Evolutionary conservation across 306 rosid species (phyloP).

Genomic region (Coriaria nepalensis): DNA sequence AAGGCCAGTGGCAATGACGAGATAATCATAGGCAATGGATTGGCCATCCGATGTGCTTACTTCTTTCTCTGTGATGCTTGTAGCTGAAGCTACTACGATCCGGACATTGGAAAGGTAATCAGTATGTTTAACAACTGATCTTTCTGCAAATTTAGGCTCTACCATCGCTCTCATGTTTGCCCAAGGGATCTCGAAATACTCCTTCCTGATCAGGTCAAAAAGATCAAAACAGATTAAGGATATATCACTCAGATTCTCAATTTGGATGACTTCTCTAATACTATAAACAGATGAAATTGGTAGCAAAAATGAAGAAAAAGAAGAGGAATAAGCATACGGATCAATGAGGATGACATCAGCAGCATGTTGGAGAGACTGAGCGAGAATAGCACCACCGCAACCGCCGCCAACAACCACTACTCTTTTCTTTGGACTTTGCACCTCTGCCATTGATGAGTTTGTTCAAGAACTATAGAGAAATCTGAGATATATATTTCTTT

Average conservation of each 20-base stretch:
- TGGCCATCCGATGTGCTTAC: slow-evolving; percentile 22
- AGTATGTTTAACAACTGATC: slow-evolving; percentile 23
- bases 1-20: slow-evolving; percentile 40
- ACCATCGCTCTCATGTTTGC: slow-evolving; percentile 32
- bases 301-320: too few species aligned
- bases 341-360: slow-evolving; percentile 32
- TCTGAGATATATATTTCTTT: too few species aligned
- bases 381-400: slow-evolving; percentile 21
- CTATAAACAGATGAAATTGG: too few species aligned
- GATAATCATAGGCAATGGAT: slow-evolving; percentile 29
- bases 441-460: too few species aligned
- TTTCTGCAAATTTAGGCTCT: slow-evolving; percentile 35
- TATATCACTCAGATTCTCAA: too few species aligned
- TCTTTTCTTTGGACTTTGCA: slow-evolving; percentile 11
- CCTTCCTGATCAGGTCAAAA: slow-evolving; percentile 15
- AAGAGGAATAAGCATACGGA: slow-evolving; percentile 13
- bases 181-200: slow-evolving; percentile 35
- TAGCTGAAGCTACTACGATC: slow-evolving; percentile 21
- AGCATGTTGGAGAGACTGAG: slow-evolving; percentile 20
- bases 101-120: slow-evolving; percentile 25
- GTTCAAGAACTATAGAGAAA: too few species aligned
- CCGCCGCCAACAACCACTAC: slow-evolving; percentile 22
- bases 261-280: too few species aligned
- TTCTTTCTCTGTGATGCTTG: slow-evolving; percentile 22
- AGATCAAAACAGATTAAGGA: too few species aligned